Evolutionary conservation across 208 protist genomes (phyloP).

Genomic region (Strigomonas oncopelti): DNA sequence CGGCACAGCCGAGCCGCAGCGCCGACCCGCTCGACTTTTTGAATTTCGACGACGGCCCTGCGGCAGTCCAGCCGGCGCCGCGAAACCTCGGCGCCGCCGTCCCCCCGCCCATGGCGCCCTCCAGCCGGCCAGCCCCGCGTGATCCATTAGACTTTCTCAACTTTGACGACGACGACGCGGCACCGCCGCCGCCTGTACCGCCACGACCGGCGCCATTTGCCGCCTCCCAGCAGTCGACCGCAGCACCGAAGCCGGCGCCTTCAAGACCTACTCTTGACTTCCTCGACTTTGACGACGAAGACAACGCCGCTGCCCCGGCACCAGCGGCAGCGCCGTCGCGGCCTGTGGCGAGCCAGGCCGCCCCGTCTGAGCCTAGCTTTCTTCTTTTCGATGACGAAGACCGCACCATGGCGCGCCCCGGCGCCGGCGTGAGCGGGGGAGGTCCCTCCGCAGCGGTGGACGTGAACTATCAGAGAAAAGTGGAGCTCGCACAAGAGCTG

Average conservation of each 20-base stretch:
- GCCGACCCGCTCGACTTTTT: neutral
- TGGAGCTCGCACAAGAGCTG: constrained; percentile 23
- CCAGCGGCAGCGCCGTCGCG: neutral
- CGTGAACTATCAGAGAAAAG: neutral
- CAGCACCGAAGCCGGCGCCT: neutral
- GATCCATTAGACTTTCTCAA: constrained; percentile 37
- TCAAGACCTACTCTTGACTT: constrained; percentile 1
- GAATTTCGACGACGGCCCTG: neutral
- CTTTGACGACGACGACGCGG: constrained; percentile 17
- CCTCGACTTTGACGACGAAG: constrained; percentile 18
- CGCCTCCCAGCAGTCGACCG: neutral
- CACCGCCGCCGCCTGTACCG: neutral
- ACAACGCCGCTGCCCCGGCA: neutral
- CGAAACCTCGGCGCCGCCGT: too few relatives aligned
- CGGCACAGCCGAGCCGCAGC: neutral
- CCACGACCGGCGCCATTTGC: neutral
- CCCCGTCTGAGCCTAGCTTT: too few relatives aligned
- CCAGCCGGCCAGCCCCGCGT: constrained; percentile 1
- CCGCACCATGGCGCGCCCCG: too few relatives aligned
- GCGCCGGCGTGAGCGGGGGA: too few relatives aligned
- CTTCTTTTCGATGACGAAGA: too few relatives aligned
- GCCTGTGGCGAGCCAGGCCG: neutral
- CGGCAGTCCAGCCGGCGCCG: neutral
- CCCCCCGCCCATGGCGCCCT: too few relatives aligned
- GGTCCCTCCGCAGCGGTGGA: neutral